Evolutionary conservation across 352 stramenopile species (phyloP), one percentile per base, ranked within the genome.

Genomic region (Ophiocytium majus): DNA sequence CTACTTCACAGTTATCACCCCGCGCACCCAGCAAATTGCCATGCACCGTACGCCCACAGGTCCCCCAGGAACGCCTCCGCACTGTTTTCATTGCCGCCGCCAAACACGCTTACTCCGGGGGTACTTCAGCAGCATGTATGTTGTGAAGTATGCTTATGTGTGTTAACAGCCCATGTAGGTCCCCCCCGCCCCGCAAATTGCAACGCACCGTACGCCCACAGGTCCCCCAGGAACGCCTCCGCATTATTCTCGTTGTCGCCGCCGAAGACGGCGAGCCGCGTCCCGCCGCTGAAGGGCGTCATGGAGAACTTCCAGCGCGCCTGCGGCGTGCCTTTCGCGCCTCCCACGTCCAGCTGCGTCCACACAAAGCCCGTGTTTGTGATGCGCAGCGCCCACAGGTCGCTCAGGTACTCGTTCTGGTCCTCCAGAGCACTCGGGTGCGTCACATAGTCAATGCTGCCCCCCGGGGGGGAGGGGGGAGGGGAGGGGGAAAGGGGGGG

Each of bases 311-410:
- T 78, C 66, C 66, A 78, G 32, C 66, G 32, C 66, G 5, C 5
- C 32, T 14, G 5, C 35, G 66, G 66, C 32, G 66, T 17, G 66
- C 14, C 14, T 14, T 14, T 78, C 5, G 14, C 5, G 35, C 66
- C 35, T 23, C 49, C 35, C 35, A 19, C 1, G 19, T 66, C 74
- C 9, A 86, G 74, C 82, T 82, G 50, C 34, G 50, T 82, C 82
- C 82, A 86, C 10, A 33, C 19, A 50, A 83, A 86, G 9, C 82
- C 82, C 19, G 33, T 83, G 43, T 86, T 83, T 9, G 75, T 86
- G 76, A 86, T 86, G 57, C 82, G 82, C 28, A 86, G 49, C 76
- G 82, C 36, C 82, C 82, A 86, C 57, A 86, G 66, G 63, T 86
- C 82, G 1, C 49, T 78, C 1, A 86, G 79, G 75, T 82, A 86